Base-by-base conservation (phyloP, 768 basidiomycete species). In the Dacryopinax primogenitus region DNA sequence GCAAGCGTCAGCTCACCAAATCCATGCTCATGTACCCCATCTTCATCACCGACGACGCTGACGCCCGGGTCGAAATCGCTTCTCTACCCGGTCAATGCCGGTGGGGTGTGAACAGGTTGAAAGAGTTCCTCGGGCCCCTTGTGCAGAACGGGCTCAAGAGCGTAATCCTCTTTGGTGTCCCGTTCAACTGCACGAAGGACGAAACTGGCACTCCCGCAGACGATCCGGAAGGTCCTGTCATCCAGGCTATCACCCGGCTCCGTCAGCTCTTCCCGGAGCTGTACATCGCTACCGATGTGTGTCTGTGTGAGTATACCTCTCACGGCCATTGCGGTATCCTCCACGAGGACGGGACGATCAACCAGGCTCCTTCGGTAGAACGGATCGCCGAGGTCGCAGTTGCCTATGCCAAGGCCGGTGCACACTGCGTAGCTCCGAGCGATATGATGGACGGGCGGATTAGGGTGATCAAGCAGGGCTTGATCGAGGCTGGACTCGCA, bases 401-500 rank as follows among this genome's bases (percentile, higher is more conserved):
- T 51, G 85, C 82, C 71, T 99, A 99, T 69, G 96, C 94, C 0
- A 79, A 81, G 64, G 96, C 96, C 0, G 96, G 96, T n/a, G 96
- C 92, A 0, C 92, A 98, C 74, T 92, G 92, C 71, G 94, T 99
- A 65, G 96, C 96, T 1, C 96, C 96, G 6, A 96, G 93, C 72
- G 96, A 98, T 75, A 99, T 99, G 96, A 98, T 98, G 93, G 96
- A 99, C 73, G 96, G 95, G 0, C 81, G 95, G 21, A 85, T 99
- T 68, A 84, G 83, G 68, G 84, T 85, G 15, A 98, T 99, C 76
- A 99, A 99, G 74, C 80, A 83, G 36, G 82, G 80, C 1, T 78
- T 99, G 64, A 90, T 97, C 66, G 86, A 90, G 66, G 82, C 82
- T 44, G 92, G 92, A 18, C 79, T 84, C 47, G 93, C 86, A 9